These are phyloP conservation scores for Penicillium sp. DNA, from an alignment of 2,329 filamentous ascomycete genomes.

Conservation along the genomic window DNA sequence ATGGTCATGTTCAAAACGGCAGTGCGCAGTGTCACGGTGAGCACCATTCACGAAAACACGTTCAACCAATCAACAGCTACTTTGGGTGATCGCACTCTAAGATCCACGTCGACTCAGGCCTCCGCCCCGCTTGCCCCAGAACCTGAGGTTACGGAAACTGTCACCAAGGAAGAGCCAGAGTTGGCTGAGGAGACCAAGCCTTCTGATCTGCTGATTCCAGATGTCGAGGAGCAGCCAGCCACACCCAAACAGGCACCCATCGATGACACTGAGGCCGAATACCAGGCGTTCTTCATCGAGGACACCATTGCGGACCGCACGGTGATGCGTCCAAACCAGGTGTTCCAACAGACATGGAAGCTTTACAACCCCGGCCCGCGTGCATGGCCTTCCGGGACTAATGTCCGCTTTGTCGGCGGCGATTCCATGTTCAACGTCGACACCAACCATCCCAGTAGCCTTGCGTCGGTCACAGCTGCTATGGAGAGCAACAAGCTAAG, in stretches of 20 bases:
- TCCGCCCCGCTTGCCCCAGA: slow-evolving; percentile 55
- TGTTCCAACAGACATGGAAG: slow-evolving; percentile 90
- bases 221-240: slow-evolving; percentile 33
- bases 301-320: slow-evolving; percentile 83
- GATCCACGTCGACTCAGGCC: slow-evolving; percentile 49
- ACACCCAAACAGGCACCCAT: slow-evolving; percentile 37
- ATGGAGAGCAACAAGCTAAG: slow-evolving; percentile 81
- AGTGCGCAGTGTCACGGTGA: slow-evolving; percentile 84
- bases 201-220: slow-evolving; percentile 43
- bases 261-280: slow-evolving; percentile 30
- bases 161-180: slow-evolving; percentile 5
- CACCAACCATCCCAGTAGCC: slow-evolving; percentile 76
- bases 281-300: slow-evolving; percentile 71
- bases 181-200: slow-evolving; percentile 38
- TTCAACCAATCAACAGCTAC: slow-evolving; percentile 64
- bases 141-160: slow-evolving; percentile 9
- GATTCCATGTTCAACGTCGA: slow-evolving; percentile 97
- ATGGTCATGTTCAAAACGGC: slow-evolving; percentile 96
- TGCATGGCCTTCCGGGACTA: slow-evolving; percentile 87
- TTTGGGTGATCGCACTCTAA: slow-evolving; percentile 69
- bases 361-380: slow-evolving; percentile 80
- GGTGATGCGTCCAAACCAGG: slow-evolving; percentile 68
- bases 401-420: slow-evolving; percentile 87
- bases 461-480: slow-evolving; percentile 75
- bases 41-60: slow-evolving; percentile 78